These are phyloP conservation scores for Stipa capillata DNA, from an alignment of 176 grass and related monocot genomes.

Conservation along the genomic window DNA sequence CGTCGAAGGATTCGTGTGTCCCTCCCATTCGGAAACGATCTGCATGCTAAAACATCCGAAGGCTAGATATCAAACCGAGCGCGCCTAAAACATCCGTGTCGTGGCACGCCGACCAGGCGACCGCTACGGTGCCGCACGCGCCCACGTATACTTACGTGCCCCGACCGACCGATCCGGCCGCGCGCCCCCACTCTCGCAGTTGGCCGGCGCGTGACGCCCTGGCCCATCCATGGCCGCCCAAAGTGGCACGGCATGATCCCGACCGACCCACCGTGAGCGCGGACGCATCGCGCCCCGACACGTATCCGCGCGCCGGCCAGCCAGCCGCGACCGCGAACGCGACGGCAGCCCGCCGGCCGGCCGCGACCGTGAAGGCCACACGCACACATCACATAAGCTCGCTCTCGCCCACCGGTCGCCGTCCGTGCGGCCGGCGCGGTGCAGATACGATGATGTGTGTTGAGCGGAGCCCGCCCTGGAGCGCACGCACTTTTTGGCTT, in stretches of 20 bases:
- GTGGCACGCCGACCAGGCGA: neutral
- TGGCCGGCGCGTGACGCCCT: neutral
- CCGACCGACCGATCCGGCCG: neutral
- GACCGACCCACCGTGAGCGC: neutral
- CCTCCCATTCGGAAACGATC: too few relatives aligned
- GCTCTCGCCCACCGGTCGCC: neutral
- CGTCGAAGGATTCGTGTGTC: too few relatives aligned
- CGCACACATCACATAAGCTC: too few relatives aligned
- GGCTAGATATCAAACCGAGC: neutral
- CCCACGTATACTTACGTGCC: neutral
- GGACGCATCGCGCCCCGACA: constrained; percentile 3
- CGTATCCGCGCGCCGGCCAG: neutral
- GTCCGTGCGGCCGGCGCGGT: neutral
- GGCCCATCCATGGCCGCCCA: neutral
- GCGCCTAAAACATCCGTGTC: neutral
- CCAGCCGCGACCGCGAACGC: neutral
- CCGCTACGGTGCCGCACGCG: neutral
- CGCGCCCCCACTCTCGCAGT: neutral
- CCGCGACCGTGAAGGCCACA: too few relatives aligned
- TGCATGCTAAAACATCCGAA: neutral
- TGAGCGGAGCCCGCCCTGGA: constrained; percentile 5
- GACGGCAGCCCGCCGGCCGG: too few relatives aligned
- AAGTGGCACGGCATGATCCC: constrained; percentile 30
- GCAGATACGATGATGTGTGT: neutral
- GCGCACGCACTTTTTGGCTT: neutral